Percentiles rank a stretch among this genome's conserved stretches.
These are phyloP conservation scores for Neofusicoccum laricinum DNA, from an alignment of 2,329 filamentous ascomycete genomes.

Conservation along the genomic window DNA sequence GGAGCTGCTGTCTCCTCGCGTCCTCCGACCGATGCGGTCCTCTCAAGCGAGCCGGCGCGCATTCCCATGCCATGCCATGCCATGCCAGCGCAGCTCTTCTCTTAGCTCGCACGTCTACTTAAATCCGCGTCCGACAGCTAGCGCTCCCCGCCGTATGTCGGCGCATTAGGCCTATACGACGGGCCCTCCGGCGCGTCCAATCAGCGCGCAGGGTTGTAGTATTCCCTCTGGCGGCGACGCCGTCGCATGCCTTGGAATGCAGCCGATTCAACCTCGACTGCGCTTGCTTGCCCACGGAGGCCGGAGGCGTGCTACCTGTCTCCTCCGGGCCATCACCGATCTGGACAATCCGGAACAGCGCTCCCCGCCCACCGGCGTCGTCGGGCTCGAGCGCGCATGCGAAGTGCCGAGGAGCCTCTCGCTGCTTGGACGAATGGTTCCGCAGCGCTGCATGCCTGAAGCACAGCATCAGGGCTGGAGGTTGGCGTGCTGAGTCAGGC, in stretches of 20 bases:
- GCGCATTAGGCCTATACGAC: neutral
- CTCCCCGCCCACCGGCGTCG: neutral
- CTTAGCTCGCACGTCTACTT: neutral
- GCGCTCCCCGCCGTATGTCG: neutral
- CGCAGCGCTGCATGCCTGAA: neutral
- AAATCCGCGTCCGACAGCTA: neutral
- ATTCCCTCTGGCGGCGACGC: neutral
- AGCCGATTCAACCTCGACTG: neutral
- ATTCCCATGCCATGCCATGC: neutral
- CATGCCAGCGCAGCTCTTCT: neutral
- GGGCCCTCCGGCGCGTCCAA: neutral
- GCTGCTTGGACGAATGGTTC: neutral
- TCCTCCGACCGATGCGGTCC: neutral
- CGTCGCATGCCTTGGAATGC: neutral
- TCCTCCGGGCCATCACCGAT: neutral
- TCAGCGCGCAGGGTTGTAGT: neutral
- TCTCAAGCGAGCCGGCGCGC: conserved; percentile 1
- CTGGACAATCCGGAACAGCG: neutral
- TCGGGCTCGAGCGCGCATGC: neutral
- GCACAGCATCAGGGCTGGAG: neutral
- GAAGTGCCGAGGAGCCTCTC: neutral
- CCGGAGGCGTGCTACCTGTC: neutral
- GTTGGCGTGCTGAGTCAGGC: conserved; percentile 3
- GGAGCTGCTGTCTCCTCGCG: neutral
- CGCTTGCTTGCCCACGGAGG: neutral